These are phyloP conservation scores for Cutaneotrichosporon cyanovorans DNA, from an alignment of 1,284 basidiomycete genomes.

Conservation along the genomic window DNA sequence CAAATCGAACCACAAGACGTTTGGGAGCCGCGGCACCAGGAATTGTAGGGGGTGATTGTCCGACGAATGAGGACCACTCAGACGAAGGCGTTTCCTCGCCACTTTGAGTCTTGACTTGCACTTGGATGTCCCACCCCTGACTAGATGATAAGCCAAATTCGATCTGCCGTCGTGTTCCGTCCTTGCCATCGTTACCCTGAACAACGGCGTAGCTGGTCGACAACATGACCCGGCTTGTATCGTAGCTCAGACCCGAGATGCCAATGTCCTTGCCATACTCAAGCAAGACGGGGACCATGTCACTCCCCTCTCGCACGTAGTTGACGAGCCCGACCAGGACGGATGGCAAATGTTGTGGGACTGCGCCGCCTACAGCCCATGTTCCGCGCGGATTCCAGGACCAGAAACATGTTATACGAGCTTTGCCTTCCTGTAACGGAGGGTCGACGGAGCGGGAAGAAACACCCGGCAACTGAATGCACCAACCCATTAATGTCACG, in stretches of 20 bases:
- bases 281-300: constrained; percentile 63
- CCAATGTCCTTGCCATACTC: constrained; percentile 77
- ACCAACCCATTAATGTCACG: constrained; percentile 84
- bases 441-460: constrained; percentile 34
- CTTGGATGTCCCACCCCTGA: constrained; percentile 86
- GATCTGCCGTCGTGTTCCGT: constrained; percentile 56
- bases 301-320: constrained; percentile 63
- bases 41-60: constrained; percentile 45
- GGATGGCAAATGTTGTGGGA: constrained; percentile 65
- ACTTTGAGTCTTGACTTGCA: constrained; percentile 57
- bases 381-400: constrained; percentile 87
- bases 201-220: constrained; percentile 80
- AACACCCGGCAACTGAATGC: constrained; percentile 59
- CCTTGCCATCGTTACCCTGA: constrained; percentile 52
- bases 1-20: constrained; percentile 60
- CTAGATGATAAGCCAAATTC: constrained; percentile 69
- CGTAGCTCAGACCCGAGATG: constrained; percentile 68
- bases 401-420: constrained; percentile 87
- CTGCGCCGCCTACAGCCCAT: constrained; percentile 64
- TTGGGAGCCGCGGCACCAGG: constrained; percentile 48
- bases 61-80: constrained; percentile 61
- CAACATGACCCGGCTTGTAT: constrained; percentile 71
- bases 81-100: constrained; percentile 58
- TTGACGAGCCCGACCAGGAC: constrained; percentile 73
- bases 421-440: constrained; percentile 42